Evolutionary conservation across 768 basidiomycete species (phyloP), one percentile per base, ranked within the genome.

Genomic region (Collybia nuda): DNA sequence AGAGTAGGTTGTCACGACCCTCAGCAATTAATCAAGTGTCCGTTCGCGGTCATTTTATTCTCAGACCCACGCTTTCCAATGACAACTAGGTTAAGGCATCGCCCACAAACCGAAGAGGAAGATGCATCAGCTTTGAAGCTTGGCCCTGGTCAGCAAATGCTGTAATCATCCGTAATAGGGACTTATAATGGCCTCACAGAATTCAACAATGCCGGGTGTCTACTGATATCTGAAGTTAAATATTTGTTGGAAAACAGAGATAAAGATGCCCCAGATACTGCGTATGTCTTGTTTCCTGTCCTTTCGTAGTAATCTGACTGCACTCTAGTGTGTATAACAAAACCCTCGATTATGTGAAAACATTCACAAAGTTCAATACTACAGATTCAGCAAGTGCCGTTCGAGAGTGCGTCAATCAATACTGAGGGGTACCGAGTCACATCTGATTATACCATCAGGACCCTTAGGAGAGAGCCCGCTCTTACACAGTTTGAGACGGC

Each of bases 141-240:
- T 22, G 91, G 91, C 15, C 69, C 82, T 58, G 90, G 88, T 85
- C 52, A 40, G 53, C 23, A 32, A 48, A 54, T 15, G 24, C 4
- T 6, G 5, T 29, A 23, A 35, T 28, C 26, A 4, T 8, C 24
- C 22, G 22, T 14, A 23, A 14, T 4, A n/a, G 29, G 35, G 22
- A 14, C 41, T 24, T 36, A 5, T 21, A 19, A 35, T 17, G 28
- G 12, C 46, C 7, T 19, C 36, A 14, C 55, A 92, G 93, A 92
- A 64, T 95, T 95, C 72, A 91, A 91, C 72, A 91, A 93, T 56
- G 89, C 89, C 5, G 92, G 90, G 76, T 93, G 90, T 67, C 67
- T 96, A 62, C 79, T 93, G 59, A 93, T 95, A 53, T 93, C 91
- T 1, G 93, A 96, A 63, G 93, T 95, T 65, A 92, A 92, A 63